Base-by-base conservation (phyloP, 176 grass and related monocot species). In the Areca catechu region DNA sequence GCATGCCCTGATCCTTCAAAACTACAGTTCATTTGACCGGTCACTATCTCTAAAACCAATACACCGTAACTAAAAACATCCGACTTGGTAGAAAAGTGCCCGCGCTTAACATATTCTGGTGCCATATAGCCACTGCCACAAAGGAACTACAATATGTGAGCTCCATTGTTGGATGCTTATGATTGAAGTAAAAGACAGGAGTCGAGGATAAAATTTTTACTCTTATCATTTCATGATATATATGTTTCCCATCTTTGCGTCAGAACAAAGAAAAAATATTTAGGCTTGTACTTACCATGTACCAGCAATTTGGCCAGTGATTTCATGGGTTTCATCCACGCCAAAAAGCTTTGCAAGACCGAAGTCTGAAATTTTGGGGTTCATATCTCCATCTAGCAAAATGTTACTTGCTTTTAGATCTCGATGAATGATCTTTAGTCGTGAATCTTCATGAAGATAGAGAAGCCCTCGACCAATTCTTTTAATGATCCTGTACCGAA, bases 341-440 rank as follows among this genome's bases (percentile, higher is more conserved):
- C 61, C 16, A 10, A 84, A 89, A 17, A 84, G 56, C 64, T 74
- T 89, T 6, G 80, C 76, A 5, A 89, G 64, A 10, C 80, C 85
- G 9, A 89, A 84, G 15, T 89, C 85, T 0, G 80, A 80, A n/a
- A 88, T 88, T 69, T 88, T 88, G 23, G 84, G 84, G 19, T 60
- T 88, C 79, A 88, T 88, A 4, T 79, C 66, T 0, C 3, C n/a
- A 22, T 83, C 85, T 12, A 88, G 19, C 19, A 88, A 54, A 25
- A 83, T 72, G 58, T 83, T 88, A 48, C 79, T 78, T 0, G 66
- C 51, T 71, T 80, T 86, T 20, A 86, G 73, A 37, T 86, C 77
- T 0, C 83, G 83, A 29, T 86, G 83, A 57, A 86, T 63, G 19
- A 86, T 77, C 4, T 20, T 69, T 27, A 86, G 53, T 49, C 83